Base-by-base conservation (phyloP, 768 basidiomycete genomes). In the Podaxis pistillaris region DNA sequence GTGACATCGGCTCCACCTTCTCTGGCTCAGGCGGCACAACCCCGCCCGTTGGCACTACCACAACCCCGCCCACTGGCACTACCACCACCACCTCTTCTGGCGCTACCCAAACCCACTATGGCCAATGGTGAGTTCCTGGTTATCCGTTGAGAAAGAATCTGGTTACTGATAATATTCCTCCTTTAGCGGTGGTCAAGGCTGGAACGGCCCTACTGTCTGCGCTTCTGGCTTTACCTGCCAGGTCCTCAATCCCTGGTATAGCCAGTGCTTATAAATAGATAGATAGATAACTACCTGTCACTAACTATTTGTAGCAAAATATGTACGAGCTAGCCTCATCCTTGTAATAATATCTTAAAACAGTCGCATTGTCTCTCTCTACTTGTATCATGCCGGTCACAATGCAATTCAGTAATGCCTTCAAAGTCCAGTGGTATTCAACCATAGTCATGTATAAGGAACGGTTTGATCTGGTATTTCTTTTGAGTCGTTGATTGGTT, bases 1-100 rank as follows among this genome's bases (percentile, higher is more conserved):
- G 78, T 41, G 65, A 66, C 38, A 66, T 67, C 46, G 65, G 59
- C 17, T 60, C 63, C 6, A 67, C 59, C 47, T 62, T 59, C 59
- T 24, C 44, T 22, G 30, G 47, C 50, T 15, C 52, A 8, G 33
- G 30, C n/a, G 9, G 50, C 50, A 24, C 24, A 6, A 17, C 15
- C 17, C 7, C 30, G 8, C 30, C 13, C 15, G 15, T 15, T 28
- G 28, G 17, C 30, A 36, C 28, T n/a, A n/a, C 44, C 44, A 46
- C 30, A 13, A 54, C 52, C 52, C 36, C 52, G 13, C 15, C 24
- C 52, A 4, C 52, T 19, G 33, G 17, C 28, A 54, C 52, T 17
- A 33, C 26, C 26, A 54, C 52, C 26, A 54, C 52, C 26, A 33
- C 30, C 17, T 28, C 52, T 33, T 33, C 28, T 36, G 28, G 52